These are phyloP conservation scores for Schwanniomyces vanrijiae DNA, from an alignment of 805 yeast genomes.

Conservation along the genomic window DNA sequence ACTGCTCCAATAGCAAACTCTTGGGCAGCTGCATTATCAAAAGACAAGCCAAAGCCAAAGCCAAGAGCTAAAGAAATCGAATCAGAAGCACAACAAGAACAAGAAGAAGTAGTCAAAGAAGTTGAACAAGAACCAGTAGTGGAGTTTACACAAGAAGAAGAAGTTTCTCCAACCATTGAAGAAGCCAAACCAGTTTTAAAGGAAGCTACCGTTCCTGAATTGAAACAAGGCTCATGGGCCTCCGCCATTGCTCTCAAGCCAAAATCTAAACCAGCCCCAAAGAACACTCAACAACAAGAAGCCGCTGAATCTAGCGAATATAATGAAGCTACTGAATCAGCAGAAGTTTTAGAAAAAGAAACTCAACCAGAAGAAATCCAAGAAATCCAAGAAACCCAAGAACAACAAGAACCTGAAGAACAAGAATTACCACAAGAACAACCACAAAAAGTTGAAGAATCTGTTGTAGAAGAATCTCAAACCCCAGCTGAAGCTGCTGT, in stretches of 20 bases:
- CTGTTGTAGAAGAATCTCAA: conserved; percentile 6
- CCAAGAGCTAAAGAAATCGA: conserved; percentile 5
- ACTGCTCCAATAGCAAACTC: conserved; percentile 29
- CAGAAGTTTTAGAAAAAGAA: conserved; percentile 5
- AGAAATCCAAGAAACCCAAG: conserved; percentile 2
- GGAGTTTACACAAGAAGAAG: conserved; percentile 10
- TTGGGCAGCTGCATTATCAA: conserved; percentile 46
- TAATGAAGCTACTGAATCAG: conserved; percentile 3
- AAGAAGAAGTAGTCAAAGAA: conserved; percentile 11
- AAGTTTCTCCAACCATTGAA: conserved; percentile 7
- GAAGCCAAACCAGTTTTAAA: conserved; percentile 21
- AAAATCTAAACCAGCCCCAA: conserved; percentile 57
- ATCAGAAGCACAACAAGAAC: conserved; percentile 7
- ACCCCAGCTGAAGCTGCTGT: conserved; percentile 12
- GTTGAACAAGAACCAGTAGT: conserved; percentile 14
- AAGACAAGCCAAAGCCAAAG: conserved; percentile 33
- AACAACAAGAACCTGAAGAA: conserved; percentile 7
- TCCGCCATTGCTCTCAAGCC: conserved; percentile 56
- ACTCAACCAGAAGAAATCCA: conserved; percentile 12
- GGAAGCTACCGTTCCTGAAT: conserved; percentile 46
- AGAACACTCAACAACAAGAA: conserved; percentile 39
- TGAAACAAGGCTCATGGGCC: conserved; percentile 64
- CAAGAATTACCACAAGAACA: conserved; percentile 15
- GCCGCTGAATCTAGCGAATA: conserved; percentile 5
- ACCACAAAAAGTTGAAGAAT: conserved; percentile 13